phyloP scores from a whole-genome alignment of 805 yeast genomes.

The Vanderwaltozyma yarrowii region DNA sequence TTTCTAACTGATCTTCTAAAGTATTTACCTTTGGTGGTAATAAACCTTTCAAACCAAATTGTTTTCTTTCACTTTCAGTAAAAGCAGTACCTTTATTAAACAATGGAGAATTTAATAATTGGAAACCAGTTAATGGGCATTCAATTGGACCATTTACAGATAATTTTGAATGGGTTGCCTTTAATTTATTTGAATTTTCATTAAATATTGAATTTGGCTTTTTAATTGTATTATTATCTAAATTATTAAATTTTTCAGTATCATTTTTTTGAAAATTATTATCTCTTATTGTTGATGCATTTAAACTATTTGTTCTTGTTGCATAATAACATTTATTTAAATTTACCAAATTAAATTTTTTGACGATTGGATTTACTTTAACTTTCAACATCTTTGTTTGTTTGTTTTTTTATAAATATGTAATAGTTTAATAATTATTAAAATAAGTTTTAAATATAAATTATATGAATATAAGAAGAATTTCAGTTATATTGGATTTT shows the following conservation, averaged over 20 bases:
- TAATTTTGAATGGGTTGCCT: slow-evolving; percentile 4
- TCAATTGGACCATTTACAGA: slow-evolving; percentile 63
- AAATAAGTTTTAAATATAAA: too few relatives aligned
- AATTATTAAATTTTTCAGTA: too few relatives aligned
- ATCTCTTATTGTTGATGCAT: slow-evolving; percentile 21
- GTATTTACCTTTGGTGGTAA: slow-evolving; percentile 79
- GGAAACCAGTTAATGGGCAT: slow-evolving; percentile 67
- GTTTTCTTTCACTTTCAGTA: slow-evolving; percentile 69
- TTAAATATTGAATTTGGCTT: slow-evolving; percentile 1
- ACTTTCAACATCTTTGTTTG: too few relatives aligned
- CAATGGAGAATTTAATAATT: slow-evolving; percentile 72
- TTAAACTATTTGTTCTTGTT: slow-evolving; percentile 11
- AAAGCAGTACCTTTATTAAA: slow-evolving; percentile 97
- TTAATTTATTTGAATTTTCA: slow-evolving; percentile 1
- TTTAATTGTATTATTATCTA: not conserved
- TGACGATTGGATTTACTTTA: too few relatives aligned
- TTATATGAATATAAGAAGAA: too few relatives aligned
- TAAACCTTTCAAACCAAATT: slow-evolving; percentile 73
- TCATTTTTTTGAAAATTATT: slow-evolving; percentile 7
- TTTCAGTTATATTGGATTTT: too few relatives aligned
- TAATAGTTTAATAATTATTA: too few relatives aligned
- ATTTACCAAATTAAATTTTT: too few relatives aligned
- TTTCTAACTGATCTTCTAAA: slow-evolving; percentile 80
- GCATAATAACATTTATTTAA: slow-evolving; percentile 7
- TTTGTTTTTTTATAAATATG: too few relatives aligned